These are phyloP conservation scores for Aspergillus uvarum DNA, from an alignment of 2,329 filamentous ascomycete genomes.

Conservation along the genomic window DNA sequence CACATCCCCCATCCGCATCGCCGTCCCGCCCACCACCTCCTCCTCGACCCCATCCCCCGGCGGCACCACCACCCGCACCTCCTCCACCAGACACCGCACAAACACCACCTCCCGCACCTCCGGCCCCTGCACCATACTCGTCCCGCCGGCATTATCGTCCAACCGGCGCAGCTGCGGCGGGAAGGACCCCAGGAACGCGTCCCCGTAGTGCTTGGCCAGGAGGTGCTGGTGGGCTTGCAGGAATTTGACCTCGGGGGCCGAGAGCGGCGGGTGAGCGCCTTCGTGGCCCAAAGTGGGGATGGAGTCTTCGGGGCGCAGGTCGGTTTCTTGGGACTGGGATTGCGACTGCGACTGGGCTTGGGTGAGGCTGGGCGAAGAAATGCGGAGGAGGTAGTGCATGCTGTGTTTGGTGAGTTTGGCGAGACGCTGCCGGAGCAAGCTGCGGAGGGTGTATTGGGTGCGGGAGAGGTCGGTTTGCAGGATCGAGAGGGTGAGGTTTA, in stretches of 20 bases:
- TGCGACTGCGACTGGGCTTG: conserved; percentile 15
- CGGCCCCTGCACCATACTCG: conserved; percentile 88
- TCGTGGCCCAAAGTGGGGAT: conserved; percentile 28
- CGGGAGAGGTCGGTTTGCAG: conserved; percentile 95
- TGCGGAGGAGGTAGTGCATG: conserved; percentile 50
- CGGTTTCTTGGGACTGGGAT: conserved; percentile 7
- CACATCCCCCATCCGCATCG: conserved; percentile 60
- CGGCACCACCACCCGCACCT: conserved; percentile 47
- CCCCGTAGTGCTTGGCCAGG: conserved; percentile 78
- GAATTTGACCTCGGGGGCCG: conserved; percentile 75
- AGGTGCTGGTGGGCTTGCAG: conserved; percentile 81
- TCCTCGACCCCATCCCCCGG: conserved; percentile 30
- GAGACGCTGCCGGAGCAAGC: conserved; percentile 78
- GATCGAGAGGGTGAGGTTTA: conserved; percentile 90
- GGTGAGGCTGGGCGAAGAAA: conserved; percentile 25
- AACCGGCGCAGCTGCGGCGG: conserved; percentile 76
- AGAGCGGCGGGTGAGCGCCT: conserved; percentile 60
- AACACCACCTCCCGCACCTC: conserved; percentile 85
- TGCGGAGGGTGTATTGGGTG: conserved; percentile 86
- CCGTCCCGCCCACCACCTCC: conserved; percentile 37
- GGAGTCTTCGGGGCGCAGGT: conserved; percentile 28
- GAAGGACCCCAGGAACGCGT: conserved; percentile 81
- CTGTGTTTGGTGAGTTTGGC: conserved; percentile 62
- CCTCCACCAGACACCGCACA: conserved; percentile 57
- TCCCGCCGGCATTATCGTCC: conserved; percentile 85